These are phyloP conservation scores for Neurospora cerealis DNA, from an alignment of 495 filamentous ascomycete genomes.

Conservation along the genomic window DNA sequence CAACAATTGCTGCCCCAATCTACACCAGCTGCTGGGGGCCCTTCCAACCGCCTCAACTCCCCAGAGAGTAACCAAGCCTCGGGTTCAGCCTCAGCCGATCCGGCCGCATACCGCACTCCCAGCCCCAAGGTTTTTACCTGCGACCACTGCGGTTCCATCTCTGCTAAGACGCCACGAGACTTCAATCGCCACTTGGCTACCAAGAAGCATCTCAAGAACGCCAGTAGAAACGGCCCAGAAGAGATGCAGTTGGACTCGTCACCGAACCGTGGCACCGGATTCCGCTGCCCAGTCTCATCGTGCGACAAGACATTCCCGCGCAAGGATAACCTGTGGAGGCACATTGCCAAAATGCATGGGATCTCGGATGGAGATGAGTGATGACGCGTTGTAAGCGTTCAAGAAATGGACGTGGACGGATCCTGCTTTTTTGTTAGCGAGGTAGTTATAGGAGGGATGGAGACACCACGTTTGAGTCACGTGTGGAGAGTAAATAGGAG, in stretches of 20 bases:
- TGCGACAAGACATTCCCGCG: background rate
- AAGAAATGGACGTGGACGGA: background rate
- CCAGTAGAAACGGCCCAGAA: background rate
- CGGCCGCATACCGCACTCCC: background rate
- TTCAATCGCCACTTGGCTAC: background rate
- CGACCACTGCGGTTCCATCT: background rate
- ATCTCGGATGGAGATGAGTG: background rate
- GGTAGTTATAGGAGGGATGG: background rate
- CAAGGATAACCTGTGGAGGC: background rate
- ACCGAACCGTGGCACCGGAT: background rate
- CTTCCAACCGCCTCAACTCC: background rate
- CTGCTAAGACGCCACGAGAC: background rate
- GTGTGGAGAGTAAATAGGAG: too few relatives aligned
- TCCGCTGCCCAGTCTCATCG: background rate
- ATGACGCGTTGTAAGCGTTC: background rate
- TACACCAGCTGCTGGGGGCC: accelerated
- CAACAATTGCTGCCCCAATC: background rate
- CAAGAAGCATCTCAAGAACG: background rate
- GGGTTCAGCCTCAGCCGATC: background rate
- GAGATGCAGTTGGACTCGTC: background rate
- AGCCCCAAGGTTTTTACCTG: background rate
- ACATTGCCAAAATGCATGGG: background rate
- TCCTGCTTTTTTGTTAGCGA: background rate
- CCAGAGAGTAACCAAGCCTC: background rate
- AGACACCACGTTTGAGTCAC: too few relatives aligned